phyloP scores from a whole-genome alignment of 306 rosid genomes.

The Citrullus amarus region DNA sequence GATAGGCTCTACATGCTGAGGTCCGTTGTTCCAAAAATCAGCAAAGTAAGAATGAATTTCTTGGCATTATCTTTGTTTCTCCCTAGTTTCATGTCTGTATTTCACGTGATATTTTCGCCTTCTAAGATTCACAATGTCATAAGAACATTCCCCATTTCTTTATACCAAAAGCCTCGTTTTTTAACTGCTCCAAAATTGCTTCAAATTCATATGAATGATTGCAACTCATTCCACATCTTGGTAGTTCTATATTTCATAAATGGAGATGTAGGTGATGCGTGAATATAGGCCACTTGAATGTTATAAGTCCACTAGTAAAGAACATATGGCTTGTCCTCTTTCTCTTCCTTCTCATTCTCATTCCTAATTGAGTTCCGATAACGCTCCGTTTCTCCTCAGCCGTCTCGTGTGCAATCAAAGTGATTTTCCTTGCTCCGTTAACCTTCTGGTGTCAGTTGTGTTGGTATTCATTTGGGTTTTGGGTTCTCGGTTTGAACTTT shows the following conservation, averaged over 20 bases:
- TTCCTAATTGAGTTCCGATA: background rate
- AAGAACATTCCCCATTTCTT: background rate
- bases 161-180: background rate
- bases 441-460: background rate
- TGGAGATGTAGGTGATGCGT: background rate
- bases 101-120: background rate
- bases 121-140: background rate
- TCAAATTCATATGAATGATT: background rate
- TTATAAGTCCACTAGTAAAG: background rate
- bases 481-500: background rate
- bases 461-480: background rate
- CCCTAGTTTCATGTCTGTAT: background rate
- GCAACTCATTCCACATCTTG: background rate
- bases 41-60: constrained; percentile 59
- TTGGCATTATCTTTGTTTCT: background rate
- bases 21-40: constrained; percentile 95
- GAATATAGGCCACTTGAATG: background rate
- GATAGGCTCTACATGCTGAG: constrained; percentile 95
- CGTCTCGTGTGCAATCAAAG: background rate
- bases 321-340: background rate
- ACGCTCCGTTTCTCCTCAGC: background rate
- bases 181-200: background rate
- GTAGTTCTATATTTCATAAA: background rate
- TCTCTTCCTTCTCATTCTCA: background rate
- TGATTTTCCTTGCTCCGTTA: background rate